Evolutionary conservation across 306 rosid genomes (phyloP), one percentile per base, ranked within the genome.

Genomic region (Notholithocarpus densiflorus): DNA sequence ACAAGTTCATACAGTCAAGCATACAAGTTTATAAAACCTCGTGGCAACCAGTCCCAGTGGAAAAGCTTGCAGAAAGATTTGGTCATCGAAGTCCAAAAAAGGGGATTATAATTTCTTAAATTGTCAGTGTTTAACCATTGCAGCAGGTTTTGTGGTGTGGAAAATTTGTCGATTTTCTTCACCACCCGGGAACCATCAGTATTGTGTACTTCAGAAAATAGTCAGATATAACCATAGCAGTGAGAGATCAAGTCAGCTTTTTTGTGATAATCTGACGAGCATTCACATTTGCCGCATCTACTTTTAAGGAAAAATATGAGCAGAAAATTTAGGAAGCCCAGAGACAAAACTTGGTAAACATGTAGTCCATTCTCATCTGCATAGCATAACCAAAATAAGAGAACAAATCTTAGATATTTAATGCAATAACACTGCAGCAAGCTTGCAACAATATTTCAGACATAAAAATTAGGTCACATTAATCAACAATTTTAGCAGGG

Each of bases 281-380:
- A 24, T 64, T 64, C 73, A 61, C 34, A 77, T 71, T 61, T 14
- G 64, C 32, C 65, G 69, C 68, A 73, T 19, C 61, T n/a, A 57
- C 19, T 19, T 27, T 61, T 21, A 8, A 19, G 72, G 24, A 78
- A 71, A 45, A 68, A 24, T 21, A 3, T 19, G 77, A 60, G 45
- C 40, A 29, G 65, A 79, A 72, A 78, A 60, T 59, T 75, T 75
- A 32, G 55, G 64, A 60, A 72, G 77, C 72, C 45, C 14, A 11
- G 72, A 48, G 61, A 60, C 53, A 71, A 71, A 37, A 32, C 75
- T 78, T 71, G 12, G 59, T 11, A 71, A 18, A 26, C 29, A 40
- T 21, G 19, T 43, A 5, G 71, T 68, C 5, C n/a, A 57, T 17
- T 59, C 69, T 55, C 59, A 60, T 51, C 82, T 79, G 77, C 82